These are phyloP conservation scores for Agapanthus africanus DNA, from an alignment of 106 monocot species.

Conservation along the genomic window DNA sequence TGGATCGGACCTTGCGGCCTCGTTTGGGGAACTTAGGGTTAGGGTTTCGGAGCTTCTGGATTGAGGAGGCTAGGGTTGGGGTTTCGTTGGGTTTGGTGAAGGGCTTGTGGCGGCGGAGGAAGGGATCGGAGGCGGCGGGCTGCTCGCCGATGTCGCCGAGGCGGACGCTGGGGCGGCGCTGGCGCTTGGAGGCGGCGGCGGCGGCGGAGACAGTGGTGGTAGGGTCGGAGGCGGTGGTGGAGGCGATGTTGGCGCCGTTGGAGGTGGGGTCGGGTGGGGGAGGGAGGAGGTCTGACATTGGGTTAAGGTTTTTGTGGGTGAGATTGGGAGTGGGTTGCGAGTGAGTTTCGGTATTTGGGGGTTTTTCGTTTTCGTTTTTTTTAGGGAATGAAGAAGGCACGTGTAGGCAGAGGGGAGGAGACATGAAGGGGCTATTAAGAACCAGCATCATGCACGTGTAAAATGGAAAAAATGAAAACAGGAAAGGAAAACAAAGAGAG, in stretches of 20 bases:
- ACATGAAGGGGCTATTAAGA: too few relatives aligned
- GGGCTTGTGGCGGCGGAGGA: constrained; percentile 14
- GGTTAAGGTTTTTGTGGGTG: too few relatives aligned
- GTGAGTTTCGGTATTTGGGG: too few relatives aligned
- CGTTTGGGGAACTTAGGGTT: constrained; percentile 6
- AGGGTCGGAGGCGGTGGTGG: not conserved
- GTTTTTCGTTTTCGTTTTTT: too few relatives aligned
- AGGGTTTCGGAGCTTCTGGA: not conserved
- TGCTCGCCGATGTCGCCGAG: constrained; percentile 64
- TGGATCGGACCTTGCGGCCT: constrained; percentile 4
- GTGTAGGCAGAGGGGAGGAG: too few relatives aligned
- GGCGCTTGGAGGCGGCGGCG: constrained; percentile 38
- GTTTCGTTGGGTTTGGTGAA: not conserved
- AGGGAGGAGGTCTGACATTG: constrained; percentile 6
- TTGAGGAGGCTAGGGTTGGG: too few relatives aligned
- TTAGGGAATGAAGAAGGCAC: too few relatives aligned
- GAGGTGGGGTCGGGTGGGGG: not conserved
- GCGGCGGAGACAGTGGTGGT: not conserved
- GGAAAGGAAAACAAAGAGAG: too few relatives aligned
- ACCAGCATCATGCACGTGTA: too few relatives aligned
- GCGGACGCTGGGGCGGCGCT: constrained; percentile 82
- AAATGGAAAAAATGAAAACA: too few relatives aligned
- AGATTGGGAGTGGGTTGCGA: too few relatives aligned
- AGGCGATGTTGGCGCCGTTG: not conserved
- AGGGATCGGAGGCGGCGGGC: constrained; percentile 19